A percentile compares a stretch with the other conserved stretches of the same genome.
Evolutionary conservation across 2,329 filamentous ascomycete species (phyloP).

Genomic region (Trichophyton mentagrophytes): DNA sequence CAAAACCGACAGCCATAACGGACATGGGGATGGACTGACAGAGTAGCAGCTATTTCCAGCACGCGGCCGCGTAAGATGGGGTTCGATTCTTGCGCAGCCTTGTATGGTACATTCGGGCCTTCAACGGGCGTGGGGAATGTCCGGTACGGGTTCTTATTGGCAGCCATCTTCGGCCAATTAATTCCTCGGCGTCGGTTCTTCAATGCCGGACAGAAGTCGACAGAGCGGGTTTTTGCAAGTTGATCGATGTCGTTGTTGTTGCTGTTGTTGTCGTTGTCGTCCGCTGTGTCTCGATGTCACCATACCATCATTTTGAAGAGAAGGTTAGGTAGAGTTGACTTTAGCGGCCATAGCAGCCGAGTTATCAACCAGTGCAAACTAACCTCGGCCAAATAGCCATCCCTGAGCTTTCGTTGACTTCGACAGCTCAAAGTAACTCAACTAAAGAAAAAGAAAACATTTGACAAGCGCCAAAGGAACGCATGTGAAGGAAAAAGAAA

Average conservation of each 20-base stretch:
- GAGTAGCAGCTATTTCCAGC: slow-evolving; percentile 47
- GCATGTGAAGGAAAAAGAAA: slow-evolving; percentile 1
- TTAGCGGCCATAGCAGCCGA: not conserved
- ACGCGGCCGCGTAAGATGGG: slow-evolving; percentile 55
- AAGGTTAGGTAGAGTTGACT: too few species aligned
- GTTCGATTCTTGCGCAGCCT: slow-evolving; percentile 47
- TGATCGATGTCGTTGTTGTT: not conserved
- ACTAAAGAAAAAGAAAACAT: not conserved
- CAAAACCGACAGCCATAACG: not conserved
- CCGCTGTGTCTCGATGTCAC: too few species aligned
- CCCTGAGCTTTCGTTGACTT: not conserved
- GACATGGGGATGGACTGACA: slow-evolving; percentile 37
- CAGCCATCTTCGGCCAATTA: not conserved
- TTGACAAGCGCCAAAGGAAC: not conserved
- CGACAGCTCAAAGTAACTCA: not conserved
- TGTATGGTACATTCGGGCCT: slow-evolving; percentile 33
- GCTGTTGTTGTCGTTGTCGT: not conserved
- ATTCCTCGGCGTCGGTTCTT: not conserved
- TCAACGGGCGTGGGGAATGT: slow-evolving; percentile 23
- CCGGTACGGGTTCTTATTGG: not conserved
- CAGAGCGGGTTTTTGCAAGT: not conserved
- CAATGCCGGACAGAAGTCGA: not conserved
- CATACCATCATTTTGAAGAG: too few species aligned
- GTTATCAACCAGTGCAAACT: not conserved
- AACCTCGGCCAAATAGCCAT: not conserved